These are phyloP conservation scores for Malassezia globosa DNA, from an alignment of 1,284 basidiomycete genomes.

Conservation along the genomic window DNA sequence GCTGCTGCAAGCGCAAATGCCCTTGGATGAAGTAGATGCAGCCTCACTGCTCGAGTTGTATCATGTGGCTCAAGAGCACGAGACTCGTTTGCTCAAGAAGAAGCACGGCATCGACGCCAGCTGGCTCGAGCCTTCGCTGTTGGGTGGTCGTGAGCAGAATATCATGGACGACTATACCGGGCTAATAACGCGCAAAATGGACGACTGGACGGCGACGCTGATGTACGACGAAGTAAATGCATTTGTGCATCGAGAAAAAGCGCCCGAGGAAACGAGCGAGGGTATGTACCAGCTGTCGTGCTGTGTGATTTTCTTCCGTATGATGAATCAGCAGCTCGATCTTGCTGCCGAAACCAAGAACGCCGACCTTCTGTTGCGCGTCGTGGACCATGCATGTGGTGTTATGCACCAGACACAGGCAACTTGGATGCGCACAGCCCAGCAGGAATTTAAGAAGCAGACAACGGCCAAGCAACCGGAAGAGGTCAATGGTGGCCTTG, in stretches of 20 bases:
- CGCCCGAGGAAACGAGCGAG: constrained; percentile 78
- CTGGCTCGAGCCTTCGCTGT: constrained; percentile 54
- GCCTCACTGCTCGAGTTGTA: constrained; percentile 72
- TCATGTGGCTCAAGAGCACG: constrained; percentile 90
- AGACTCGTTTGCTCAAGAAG: constrained; percentile 77
- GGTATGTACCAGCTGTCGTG: constrained; percentile 84
- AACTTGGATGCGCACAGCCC: constrained; percentile 74
- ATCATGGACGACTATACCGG: constrained; percentile 92
- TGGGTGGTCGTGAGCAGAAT: constrained; percentile 83
- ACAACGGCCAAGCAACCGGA: constrained; percentile 66
- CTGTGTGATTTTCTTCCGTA: constrained; percentile 88
- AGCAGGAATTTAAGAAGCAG: constrained; percentile 76
- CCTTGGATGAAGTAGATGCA: constrained; percentile 66
- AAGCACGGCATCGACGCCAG: constrained; percentile 52
- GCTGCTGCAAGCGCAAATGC: constrained; percentile 62
- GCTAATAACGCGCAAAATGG: constrained; percentile 84
- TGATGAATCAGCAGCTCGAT: constrained; percentile 91
- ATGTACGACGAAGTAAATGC: constrained; percentile 81
- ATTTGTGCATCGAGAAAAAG: constrained; percentile 69
- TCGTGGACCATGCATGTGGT: constrained; percentile 74
- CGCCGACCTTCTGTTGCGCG: constrained; percentile 78
- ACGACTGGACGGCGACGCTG: constrained; percentile 90
- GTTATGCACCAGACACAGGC: constrained; percentile 83
- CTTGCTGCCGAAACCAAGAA: constrained; percentile 90
- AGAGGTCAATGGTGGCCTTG: constrained; percentile 72